Base-by-base conservation (phyloP, 345 rosid species). In the Eucalyptus urophylla region DNA sequence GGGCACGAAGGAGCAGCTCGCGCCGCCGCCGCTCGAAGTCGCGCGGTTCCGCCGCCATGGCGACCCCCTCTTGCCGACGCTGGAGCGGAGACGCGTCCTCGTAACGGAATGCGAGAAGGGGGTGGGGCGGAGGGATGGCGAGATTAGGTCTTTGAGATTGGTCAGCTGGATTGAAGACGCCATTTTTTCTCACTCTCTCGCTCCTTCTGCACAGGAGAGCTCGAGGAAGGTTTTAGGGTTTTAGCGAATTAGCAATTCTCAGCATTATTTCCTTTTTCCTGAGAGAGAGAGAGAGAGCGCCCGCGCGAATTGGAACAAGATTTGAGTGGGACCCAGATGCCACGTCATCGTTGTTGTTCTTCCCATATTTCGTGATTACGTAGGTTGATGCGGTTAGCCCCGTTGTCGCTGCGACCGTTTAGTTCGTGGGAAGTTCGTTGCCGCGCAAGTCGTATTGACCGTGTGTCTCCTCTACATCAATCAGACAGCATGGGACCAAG, bases 1-100 rank as follows among this genome's bases (percentile, higher is more conserved):
- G 7, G 96, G 94, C 33, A 93, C 89, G 89, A 93, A 98, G 14
- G 97, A 96, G 90, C 99, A 97, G 86, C 94, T 90, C 51, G 95
- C 89, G 31, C 89, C 87, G 89, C 89, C 76, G 6, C 89, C 87
- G 89, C 89, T 88, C 7, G 89, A 90, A 19, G 87, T 90, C 50
- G 89, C 90, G 67, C 92, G 92, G 88, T 51, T 91, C 49, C 93
- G 92, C 17, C 87, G 90, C 90, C 88, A 91, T 53, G 90, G 88
- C 86, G 86, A 88, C 86, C 88, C 67, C 85, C 92, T 89, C 67
- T 50, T 44, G 76, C 90, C 56, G 25, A 37, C 89, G 16, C 51
- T 86, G 19, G 91, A 85, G 87, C 67, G 88, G 62, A 86, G 60
- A 49, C 83, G 31, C 22, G 47, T 65, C 43, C 89, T 85, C 17